Conservation (phyloP, 2,329 filamentous ascomycete genomes). For the Sarocladiaceae sp. region DNA sequence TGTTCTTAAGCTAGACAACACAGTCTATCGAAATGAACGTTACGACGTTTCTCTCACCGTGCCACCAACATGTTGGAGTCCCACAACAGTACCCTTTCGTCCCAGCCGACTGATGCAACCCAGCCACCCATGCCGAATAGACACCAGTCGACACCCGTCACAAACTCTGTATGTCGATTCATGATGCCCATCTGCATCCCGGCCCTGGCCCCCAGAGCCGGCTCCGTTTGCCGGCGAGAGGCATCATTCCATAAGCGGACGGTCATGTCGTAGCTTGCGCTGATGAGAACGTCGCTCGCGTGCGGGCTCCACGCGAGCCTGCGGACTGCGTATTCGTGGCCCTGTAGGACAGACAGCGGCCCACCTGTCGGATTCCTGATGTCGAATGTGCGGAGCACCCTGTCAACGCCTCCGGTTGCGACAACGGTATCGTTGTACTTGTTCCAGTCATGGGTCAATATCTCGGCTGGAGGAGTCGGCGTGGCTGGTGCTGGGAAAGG, state of each 20-base stretch:
- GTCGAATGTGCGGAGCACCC: constrained; percentile 83
- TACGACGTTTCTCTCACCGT: background rate
- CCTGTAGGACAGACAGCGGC: constrained; percentile 66
- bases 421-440: constrained; percentile 85
- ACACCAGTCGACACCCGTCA: constrained; percentile 96
- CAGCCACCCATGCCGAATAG: constrained; percentile 91
- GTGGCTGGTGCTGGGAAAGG: constrained; percentile 30
- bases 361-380: constrained; percentile 69
- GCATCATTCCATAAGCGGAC: constrained; percentile 88
- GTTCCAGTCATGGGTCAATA: constrained; percentile 97
- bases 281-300: constrained; percentile 78
- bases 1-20: too few relatives aligned
- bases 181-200: constrained; percentile 77
- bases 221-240: constrained; percentile 33
- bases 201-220: constrained; percentile 31
- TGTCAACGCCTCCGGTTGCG: constrained; percentile 85
- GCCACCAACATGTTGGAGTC: constrained; percentile 59
- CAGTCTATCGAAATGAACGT: too few relatives aligned
- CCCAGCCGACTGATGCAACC: constrained; percentile 93
- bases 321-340: constrained; percentile 87
- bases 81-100: constrained; percentile 86
- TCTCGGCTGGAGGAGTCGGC: constrained; percentile 60
- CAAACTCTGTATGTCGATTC: constrained; percentile 92
- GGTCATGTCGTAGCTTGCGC: constrained; percentile 96
- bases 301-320: constrained; percentile 90